phyloP scores from a whole-genome alignment of 148 eudicot species.

The Rhododendron molle region DNA sequence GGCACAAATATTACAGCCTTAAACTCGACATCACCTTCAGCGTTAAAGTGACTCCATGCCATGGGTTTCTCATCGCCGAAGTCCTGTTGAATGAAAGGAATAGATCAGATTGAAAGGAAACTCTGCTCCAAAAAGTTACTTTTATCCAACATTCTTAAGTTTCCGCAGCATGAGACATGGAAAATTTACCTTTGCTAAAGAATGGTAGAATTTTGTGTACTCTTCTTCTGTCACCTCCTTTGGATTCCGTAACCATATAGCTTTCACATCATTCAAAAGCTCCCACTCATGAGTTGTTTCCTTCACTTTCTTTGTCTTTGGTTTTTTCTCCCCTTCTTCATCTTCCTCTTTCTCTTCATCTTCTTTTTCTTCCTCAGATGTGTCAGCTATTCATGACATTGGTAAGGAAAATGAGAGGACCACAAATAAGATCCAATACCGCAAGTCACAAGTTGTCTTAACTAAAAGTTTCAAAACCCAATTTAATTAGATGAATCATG shows the following conservation, averaged over 20 bases:
- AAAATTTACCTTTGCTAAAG: conserved; percentile 74
- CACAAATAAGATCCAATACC: neutral
- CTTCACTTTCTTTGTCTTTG: conserved; percentile 80
- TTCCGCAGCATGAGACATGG: neutral
- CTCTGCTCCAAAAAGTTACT: neutral
- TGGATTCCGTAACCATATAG: conserved; percentile 92
- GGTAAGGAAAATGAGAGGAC: neutral
- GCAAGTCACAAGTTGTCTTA: neutral
- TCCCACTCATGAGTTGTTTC: conserved; percentile 94
- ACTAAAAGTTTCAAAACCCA: neutral
- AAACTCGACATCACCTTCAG: conserved; percentile 99
- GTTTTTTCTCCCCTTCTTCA: conserved; percentile 80
- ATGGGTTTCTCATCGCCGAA: conserved; percentile 88
- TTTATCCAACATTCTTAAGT: neutral
- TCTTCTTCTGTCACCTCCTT: conserved; percentile 99
- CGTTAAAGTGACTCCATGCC: conserved; percentile 93
- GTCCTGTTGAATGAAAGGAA: conserved; percentile 46
- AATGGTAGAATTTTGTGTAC: conserved; percentile 83
- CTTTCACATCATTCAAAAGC: conserved; percentile 92
- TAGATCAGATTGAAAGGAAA: neutral
- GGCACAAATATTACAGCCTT: conserved; percentile 96
- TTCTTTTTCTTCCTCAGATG: conserved; percentile 59
- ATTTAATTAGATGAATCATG: neutral
- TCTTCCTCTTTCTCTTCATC: conserved; percentile 67
- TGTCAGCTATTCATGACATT: conserved; percentile 48